Evolutionary conservation across 306 rosid species (phyloP).

Genomic region (Datisca glomerata): DNA sequence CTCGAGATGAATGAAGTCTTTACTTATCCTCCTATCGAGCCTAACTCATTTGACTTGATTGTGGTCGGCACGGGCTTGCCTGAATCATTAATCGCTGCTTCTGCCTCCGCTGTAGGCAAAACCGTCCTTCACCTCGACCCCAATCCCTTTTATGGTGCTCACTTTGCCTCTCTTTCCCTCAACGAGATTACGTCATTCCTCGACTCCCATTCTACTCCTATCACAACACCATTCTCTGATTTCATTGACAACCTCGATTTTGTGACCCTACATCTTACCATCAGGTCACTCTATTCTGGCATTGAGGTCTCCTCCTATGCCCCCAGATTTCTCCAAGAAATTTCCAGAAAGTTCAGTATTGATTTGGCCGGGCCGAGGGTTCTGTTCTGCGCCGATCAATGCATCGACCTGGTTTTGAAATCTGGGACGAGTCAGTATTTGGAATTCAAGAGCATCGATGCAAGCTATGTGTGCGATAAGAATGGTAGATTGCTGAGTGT

Average conservation of each 20-base stretch:
- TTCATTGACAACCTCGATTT: slow-evolving; percentile 16
- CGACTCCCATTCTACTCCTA: slow-evolving; percentile 21
- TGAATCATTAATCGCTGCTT: slow-evolving; percentile 58
- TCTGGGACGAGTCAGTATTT: slow-evolving; percentile 49
- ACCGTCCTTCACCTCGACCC: slow-evolving; percentile 80
- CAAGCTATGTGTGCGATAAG: slow-evolving; percentile 39
- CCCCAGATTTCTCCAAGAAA: slow-evolving; percentile 27
- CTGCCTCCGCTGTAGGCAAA: slow-evolving; percentile 56
- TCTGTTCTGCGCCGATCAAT: slow-evolving; percentile 45
- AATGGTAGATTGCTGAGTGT: slow-evolving; percentile 41
- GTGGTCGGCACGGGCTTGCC: slow-evolving; percentile 66
- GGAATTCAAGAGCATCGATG: slow-evolving; percentile 68
- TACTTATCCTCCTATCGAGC: slow-evolving; percentile 61
- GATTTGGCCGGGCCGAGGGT: slow-evolving; percentile 78
- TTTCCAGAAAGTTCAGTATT: slow-evolving; percentile 45
- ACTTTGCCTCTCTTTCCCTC: slow-evolving; percentile 51
- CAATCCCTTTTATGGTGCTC: slow-evolving; percentile 59
- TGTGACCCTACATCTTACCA: slow-evolving; percentile 22
- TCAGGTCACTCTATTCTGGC: slow-evolving; percentile 25
- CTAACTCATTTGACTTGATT: slow-evolving; percentile 53
- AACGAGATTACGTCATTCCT: slow-evolving; percentile 49
- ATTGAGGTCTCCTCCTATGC: slow-evolving; percentile 24
- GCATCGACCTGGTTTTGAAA: slow-evolving; percentile 45
- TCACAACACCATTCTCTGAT: slow-evolving; percentile 10
- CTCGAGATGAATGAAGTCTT: slow-evolving; percentile 27